These are phyloP conservation scores for Myxozyma sirexii DNA, from an alignment of 805 yeast species.

Conservation along the genomic window DNA sequence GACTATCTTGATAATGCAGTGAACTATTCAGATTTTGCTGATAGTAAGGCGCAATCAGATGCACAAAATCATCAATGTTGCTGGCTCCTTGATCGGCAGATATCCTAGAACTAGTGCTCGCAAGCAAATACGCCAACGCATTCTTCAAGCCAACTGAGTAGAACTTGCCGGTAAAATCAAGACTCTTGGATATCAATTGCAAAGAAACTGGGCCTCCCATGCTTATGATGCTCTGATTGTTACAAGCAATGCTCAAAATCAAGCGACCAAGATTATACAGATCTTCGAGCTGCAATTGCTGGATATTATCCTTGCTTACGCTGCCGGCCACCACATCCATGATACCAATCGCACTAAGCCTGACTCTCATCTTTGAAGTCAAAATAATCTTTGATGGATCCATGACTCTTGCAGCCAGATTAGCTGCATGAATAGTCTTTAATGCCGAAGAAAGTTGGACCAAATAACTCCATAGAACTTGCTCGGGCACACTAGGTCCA, in stretches of 20 bases:
- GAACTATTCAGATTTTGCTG: constrained; percentile 36
- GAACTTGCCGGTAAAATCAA: constrained; percentile 18
- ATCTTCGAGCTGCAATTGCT: constrained; percentile 57
- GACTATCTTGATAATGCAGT: constrained; percentile 36
- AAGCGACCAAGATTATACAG: constrained; percentile 60
- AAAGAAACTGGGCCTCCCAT: constrained; percentile 3
- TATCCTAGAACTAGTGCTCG: neutral
- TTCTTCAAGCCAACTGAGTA: constrained; percentile 25
- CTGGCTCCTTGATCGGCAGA: constrained; percentile 16
- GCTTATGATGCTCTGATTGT: constrained; percentile 8
- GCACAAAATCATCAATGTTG: constrained; percentile 35
- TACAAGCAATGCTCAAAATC: constrained; percentile 55
- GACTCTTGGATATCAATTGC: constrained; percentile 11
- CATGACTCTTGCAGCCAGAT: constrained; percentile 63
- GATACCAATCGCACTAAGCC: constrained; percentile 72
- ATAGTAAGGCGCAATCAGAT: constrained; percentile 37
- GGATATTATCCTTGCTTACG: constrained; percentile 35
- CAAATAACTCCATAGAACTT: constrained; percentile 71
- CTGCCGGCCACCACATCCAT: constrained; percentile 57
- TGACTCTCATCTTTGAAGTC: constrained; percentile 69
- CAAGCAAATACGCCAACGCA: constrained; percentile 20
- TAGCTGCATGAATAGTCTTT: constrained; percentile 63
- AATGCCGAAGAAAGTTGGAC: constrained; percentile 75
- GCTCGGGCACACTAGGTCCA: constrained; percentile 55
- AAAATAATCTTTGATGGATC: constrained; percentile 71